Evolutionary conservation across 345 rosid species (phyloP), one percentile per base, ranked within the genome.

Genomic region (Camelina neglecta): DNA sequence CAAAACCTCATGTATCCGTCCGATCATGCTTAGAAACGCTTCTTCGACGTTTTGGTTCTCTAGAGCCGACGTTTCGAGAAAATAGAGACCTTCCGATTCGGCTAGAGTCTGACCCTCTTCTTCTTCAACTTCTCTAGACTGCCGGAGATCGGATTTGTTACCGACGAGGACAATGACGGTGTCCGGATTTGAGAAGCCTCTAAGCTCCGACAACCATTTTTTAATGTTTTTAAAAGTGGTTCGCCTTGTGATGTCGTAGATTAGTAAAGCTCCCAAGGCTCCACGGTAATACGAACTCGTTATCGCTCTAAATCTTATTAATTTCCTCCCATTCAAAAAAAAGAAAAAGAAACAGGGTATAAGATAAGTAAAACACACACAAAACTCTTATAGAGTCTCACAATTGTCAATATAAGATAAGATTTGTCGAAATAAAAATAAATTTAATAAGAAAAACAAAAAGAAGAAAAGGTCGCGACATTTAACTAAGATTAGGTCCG

Each of bases 261-360:
- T 95, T 6, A 93, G 83, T 23, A 89, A 57, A 2, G 96, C 98
- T 0, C 96, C 93, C 1, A 93, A 71, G 0, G 98, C 98, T 70
- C 98, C 98, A 0, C 96, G 84, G 58, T 93, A 93, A 75, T 90
- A 93, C 8, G 98, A 93, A 73, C 94, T 90, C 16, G 94, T 93
- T 16, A 93, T 93, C 21, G 98, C 98, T 77, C 94, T 81, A 71
- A 90, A 93, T 83, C 98, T 93, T 45, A 10, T 70, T 18, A 18
- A 18, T 18, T 60, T 42, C 9, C 49, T 5, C 65, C 23, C 55
- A 50, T 50, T 1, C 51, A 48, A 62, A 11, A 63, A 1, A 44
- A 54, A 61, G 8, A 35, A 35, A 33, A 33, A 33, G 7, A 33
- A 33, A 1, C 7, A 35, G 38, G 1, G 6, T 55, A 2, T 73